Percentiles rank a stretch among this genome's conserved stretches.
These are phyloP conservation scores for Microdochium bolleyi DNA, from an alignment of 2,329 filamentous ascomycete species.

Conservation along the genomic window DNA sequence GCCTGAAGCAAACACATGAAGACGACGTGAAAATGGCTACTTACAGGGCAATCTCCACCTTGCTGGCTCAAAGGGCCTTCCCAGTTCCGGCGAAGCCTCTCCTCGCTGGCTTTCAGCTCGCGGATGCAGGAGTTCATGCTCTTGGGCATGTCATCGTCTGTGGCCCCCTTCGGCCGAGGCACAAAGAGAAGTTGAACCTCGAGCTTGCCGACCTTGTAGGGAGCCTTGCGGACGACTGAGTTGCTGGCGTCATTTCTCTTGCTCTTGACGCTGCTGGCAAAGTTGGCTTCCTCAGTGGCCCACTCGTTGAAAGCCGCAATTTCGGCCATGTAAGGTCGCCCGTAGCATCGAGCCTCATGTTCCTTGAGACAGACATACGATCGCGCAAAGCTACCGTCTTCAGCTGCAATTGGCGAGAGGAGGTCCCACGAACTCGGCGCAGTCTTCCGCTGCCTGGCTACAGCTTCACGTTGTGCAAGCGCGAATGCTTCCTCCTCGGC, in stretches of 20 bases:
- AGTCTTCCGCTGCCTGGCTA: constrained; percentile 51
- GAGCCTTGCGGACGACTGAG: constrained; percentile 69
- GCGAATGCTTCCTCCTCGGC: constrained; percentile 73
- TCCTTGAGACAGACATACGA: constrained; percentile 92
- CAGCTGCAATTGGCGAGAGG: constrained; percentile 75
- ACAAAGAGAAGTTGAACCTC: constrained; percentile 93
- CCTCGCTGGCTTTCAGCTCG: constrained; percentile 86
- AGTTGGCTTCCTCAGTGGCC: constrained; percentile 77
- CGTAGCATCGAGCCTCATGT: constrained; percentile 81
- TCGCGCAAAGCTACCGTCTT: constrained; percentile 89
- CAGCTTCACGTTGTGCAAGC: constrained; percentile 55
- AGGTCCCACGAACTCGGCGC: constrained; percentile 77
- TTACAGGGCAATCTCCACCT: constrained; percentile 93
- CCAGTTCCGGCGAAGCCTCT: constrained; percentile 66
- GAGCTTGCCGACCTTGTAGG: constrained; percentile 94
- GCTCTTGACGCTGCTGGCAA: constrained; percentile 85
- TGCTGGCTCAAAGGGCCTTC: constrained; percentile 93
- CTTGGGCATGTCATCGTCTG: constrained; percentile 97
- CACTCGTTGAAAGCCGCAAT: constrained; percentile 98
- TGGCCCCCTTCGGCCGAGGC: constrained; percentile 76
- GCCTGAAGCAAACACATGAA: constrained; percentile 7
- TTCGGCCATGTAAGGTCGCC: constrained; percentile 79
- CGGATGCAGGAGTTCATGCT: constrained; percentile 96
- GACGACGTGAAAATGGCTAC: constrained; percentile 26
- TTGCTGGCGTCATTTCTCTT: constrained; percentile 62